phyloP scores from a whole-genome alignment of 306 rosid genomes.

The Cicer judaicum region DNA sequence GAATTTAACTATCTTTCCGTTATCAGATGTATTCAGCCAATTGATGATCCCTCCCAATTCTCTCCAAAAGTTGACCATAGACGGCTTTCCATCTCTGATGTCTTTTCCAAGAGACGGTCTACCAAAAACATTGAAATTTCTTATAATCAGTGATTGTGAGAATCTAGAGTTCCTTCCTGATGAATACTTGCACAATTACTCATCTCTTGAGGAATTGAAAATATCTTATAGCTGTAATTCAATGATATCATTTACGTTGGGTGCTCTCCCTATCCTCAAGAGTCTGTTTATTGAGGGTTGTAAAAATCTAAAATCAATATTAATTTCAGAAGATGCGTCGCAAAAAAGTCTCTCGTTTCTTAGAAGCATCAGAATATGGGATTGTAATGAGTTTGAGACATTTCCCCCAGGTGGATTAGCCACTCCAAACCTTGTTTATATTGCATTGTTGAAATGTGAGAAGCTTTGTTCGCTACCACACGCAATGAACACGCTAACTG shows the following conservation, averaged over 20 bases:
- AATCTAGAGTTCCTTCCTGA: constrained; percentile 24
- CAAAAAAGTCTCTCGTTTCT: constrained; percentile 11
- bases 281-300: neutral
- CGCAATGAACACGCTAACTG: neutral
- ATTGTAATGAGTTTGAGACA: neutral
- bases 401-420: neutral
- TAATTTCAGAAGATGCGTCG: neutral
- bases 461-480: constrained; percentile 6
- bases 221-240: neutral
- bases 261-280: constrained; percentile 16
- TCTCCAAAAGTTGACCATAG: neutral
- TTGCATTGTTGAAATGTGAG: neutral
- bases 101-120: constrained; percentile 30
- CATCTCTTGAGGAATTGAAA: neutral
- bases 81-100: neutral
- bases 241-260: constrained; percentile 7
- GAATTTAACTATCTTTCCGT: neutral
- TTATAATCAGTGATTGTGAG: neutral
- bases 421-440: neutral
- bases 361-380: neutral
- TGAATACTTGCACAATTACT: neutral
- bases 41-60: neutral
- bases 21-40: neutral
- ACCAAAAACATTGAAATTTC: neutral
- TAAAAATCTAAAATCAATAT: neutral